Base-by-base conservation (phyloP, 805 yeast genomes). In the Pichia manshurica region DNA sequence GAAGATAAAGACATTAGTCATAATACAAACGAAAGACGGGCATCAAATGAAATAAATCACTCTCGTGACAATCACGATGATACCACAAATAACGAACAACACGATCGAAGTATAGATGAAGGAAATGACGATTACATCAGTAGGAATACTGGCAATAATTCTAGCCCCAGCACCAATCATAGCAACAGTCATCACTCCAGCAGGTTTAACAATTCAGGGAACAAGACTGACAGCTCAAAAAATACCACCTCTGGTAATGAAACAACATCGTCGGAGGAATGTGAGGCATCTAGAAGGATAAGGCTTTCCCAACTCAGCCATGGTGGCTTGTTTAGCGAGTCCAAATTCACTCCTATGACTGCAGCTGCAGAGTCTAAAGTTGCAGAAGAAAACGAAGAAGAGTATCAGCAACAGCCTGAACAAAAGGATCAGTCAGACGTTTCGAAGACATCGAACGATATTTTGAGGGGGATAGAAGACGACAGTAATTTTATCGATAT, bases 241-340 rank as follows among this genome's bases (percentile, higher is more conserved):
- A 29, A 29, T 13, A 29, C 39, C 2, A 37, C 33, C 6, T 36
- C 39, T 2, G 16, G 10, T 5, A n/a, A 22, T 5, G 40, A 15
- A 8, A 39, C 38, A 9, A 39, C 49, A 17, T 35, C 45, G 23
- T 34, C 45, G 9, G 47, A 43, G 7, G 37, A 33, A 16, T 20
- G 20, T 22, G 31, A 39, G 7, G 3, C 23, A 7, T 47, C 44
- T 6, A 21, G n/a, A 8, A n/a, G 21, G 17, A 46, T 46, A 19
- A 23, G 42, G 25, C 15, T 8, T 10, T 31, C 39, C n/a, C 50
- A 47, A 22, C 9, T 40, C 35, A 31, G 3, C 12, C 44, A 38
- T 10, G 16, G 28, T 4, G 47, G 50, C 20, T 5, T 47, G 3
- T 47, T 47, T 29, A 44, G 37, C 42, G 50, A 47, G 20, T 2